A percentile compares a stretch with the other conserved stretches of the same genome.
phyloP scores from a whole-genome alignment of 2,329 filamentous ascomycete genomes.

The Calonectria pteridis region DNA sequence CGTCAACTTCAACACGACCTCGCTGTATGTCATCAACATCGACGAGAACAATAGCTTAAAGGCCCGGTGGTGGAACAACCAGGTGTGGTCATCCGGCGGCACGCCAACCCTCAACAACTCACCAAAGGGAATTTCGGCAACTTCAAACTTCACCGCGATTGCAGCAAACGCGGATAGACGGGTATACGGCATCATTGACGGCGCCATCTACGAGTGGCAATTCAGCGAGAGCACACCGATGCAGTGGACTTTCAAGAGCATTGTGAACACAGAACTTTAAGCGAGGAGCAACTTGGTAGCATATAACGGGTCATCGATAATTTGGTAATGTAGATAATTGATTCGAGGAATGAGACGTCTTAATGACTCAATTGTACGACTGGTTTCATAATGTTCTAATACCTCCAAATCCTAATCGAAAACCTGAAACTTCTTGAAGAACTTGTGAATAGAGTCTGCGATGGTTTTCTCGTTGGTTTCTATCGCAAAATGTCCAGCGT shows the following conservation, averaged over 20 bases:
- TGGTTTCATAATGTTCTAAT: background rate
- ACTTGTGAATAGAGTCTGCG: background rate
- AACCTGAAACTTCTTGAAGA: background rate
- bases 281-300: background rate
- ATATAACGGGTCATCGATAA: background rate
- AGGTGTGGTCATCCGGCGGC: background rate
- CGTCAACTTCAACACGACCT: background rate
- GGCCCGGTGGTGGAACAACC: background rate
- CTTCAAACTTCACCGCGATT: background rate
- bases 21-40: background rate
- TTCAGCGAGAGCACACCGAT: background rate
- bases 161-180: background rate
- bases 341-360: background rate
- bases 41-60: background rate
- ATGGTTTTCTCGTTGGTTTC: slow-evolving; percentile 6
- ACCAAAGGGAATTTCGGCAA: background rate
- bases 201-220: background rate
- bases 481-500: slow-evolving; percentile 11
- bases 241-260: background rate
- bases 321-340: background rate
- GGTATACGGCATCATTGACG: background rate
- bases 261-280: background rate
- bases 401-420: background rate
- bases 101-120: background rate
- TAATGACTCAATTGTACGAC: background rate